phyloP scores from a whole-genome alignment of 805 yeast genomes.

The Starmerella scarabaei region DNA sequence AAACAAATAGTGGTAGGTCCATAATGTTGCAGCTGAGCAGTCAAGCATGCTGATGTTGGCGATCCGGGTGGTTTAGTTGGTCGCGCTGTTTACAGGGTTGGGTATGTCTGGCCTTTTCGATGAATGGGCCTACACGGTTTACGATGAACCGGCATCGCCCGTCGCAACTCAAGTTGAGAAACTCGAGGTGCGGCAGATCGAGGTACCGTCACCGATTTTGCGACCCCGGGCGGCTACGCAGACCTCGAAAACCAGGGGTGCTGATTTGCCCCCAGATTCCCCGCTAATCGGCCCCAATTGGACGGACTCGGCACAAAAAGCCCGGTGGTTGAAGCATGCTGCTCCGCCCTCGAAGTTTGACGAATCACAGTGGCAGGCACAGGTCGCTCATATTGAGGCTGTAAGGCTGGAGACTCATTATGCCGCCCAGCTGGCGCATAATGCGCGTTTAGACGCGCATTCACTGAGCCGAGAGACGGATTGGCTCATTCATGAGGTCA shows the following conservation, averaged over 20 bases:
- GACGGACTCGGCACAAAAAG: not conserved
- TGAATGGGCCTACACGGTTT: conserved; percentile 24
- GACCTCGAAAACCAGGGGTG: not conserved
- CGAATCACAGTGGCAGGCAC: conserved; percentile 7
- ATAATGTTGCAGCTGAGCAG: no score
- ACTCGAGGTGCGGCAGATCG: not conserved
- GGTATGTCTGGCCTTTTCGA: conserved; percentile 20
- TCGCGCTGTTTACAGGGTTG: no score
- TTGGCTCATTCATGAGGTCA: conserved; percentile 39
- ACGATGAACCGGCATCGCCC: conserved; percentile 1
- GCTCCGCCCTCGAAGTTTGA: conserved; percentile 11
- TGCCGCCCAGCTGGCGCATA: conserved; percentile 4
- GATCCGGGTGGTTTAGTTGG: no score
- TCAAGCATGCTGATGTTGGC: no score
- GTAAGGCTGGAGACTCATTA: conserved; percentile 1
- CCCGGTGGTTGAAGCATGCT: conserved; percentile 13
- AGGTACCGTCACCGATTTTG: conserved; percentile 8
- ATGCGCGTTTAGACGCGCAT: conserved; percentile 37
- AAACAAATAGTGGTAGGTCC: no score
- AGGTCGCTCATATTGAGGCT: not conserved
- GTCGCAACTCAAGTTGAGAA: not conserved
- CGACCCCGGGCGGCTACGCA: not conserved
- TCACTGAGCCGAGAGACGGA: conserved; percentile 35
- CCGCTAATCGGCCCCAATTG: not conserved
- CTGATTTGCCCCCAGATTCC: not conserved